Conservation (phyloP, 31 red algal species). For the Bonnemaisonia californica region DNA sequence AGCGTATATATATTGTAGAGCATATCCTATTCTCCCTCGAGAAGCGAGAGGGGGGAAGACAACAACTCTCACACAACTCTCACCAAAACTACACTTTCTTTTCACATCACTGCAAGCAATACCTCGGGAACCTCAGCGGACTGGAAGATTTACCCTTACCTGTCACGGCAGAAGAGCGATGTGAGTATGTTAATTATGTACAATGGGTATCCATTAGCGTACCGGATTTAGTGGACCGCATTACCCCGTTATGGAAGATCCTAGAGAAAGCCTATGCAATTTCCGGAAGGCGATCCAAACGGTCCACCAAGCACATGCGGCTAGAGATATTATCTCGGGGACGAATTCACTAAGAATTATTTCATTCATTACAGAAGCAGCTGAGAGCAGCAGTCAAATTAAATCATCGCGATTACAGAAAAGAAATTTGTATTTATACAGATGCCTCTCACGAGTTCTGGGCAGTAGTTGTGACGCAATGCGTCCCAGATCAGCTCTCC, state of each 20-base stretch:
- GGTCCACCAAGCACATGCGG: neutral
- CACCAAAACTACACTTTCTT: neutral
- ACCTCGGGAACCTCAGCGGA: constrained; percentile 7
- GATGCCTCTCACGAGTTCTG: constrained; percentile 2
- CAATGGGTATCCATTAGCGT: constrained; percentile 15
- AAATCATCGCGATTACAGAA: constrained; percentile 4
- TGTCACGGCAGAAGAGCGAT: constrained; percentile 13
- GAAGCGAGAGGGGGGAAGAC: no score
- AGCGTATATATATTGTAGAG: no score
- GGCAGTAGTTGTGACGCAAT: constrained; percentile 28
- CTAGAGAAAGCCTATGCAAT: constrained; percentile 24
- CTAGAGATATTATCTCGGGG: constrained; percentile 9
- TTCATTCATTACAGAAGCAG: neutral
- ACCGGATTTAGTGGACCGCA: constrained; percentile 10
- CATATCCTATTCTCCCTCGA: no score
- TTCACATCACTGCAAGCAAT: neutral
- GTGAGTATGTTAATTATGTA: neutral
- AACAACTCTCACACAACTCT: neutral
- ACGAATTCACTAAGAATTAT: neutral
- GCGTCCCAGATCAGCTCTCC: neutral
- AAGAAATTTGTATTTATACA: constrained; percentile 4
- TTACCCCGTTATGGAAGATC: neutral
- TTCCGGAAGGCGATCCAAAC: neutral
- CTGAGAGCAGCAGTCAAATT: neutral
- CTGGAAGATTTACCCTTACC: neutral